These are phyloP conservation scores for Boletus rufocinnamomeus DNA, from an alignment of 768 basidiomycete genomes.

Conservation along the genomic window DNA sequence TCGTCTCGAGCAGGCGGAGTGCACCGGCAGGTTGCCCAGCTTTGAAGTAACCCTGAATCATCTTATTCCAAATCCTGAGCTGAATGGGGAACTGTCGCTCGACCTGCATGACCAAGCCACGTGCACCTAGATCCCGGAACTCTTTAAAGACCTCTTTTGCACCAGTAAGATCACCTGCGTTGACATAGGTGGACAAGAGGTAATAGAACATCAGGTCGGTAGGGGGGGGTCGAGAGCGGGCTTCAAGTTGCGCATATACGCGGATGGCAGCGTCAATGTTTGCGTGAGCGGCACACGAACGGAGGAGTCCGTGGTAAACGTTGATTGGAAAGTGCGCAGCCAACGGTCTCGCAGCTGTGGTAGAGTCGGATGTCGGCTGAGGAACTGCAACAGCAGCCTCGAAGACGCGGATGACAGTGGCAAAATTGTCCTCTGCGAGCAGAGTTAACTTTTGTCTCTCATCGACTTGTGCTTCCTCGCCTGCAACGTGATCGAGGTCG, in stretches of 20 bases:
- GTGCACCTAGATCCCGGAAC: slow-evolving; percentile 47
- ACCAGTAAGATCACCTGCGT: slow-evolving; percentile 47
- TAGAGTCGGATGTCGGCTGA: slow-evolving; percentile 12
- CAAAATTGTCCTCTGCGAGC: slow-evolving; percentile 66
- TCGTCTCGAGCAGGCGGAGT: slow-evolving; percentile 64
- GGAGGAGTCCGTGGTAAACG: slow-evolving; percentile 58
- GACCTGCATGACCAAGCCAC: slow-evolving; percentile 32
- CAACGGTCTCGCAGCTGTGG: slow-evolving; percentile 10
- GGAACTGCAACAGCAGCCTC: slow-evolving; percentile 48
- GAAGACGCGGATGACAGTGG: slow-evolving; percentile 72
- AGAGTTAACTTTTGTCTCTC: slow-evolving; percentile 46
- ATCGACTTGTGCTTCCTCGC: slow-evolving; percentile 22
- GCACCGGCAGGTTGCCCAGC: slow-evolving; percentile 63
- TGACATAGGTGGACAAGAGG: slow-evolving; percentile 61
- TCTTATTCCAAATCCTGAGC: slow-evolving; percentile 66
- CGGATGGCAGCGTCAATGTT: slow-evolving; percentile 62
- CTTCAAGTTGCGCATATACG: slow-evolving; percentile 65
- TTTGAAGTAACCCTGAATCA: slow-evolving; percentile 75
- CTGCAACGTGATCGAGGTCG: slow-evolving; percentile 4
- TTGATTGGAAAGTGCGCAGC: slow-evolving; percentile 30
- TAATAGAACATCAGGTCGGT: slow-evolving; percentile 46
- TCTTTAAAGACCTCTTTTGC: slow-evolving; percentile 65
- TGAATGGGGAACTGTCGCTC: slow-evolving; percentile 34
- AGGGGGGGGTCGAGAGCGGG: slow-evolving; percentile 32
- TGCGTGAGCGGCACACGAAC: slow-evolving; percentile 57